Conservation (phyloP, 768 basidiomycete species). For the Mycena venus region DNA sequence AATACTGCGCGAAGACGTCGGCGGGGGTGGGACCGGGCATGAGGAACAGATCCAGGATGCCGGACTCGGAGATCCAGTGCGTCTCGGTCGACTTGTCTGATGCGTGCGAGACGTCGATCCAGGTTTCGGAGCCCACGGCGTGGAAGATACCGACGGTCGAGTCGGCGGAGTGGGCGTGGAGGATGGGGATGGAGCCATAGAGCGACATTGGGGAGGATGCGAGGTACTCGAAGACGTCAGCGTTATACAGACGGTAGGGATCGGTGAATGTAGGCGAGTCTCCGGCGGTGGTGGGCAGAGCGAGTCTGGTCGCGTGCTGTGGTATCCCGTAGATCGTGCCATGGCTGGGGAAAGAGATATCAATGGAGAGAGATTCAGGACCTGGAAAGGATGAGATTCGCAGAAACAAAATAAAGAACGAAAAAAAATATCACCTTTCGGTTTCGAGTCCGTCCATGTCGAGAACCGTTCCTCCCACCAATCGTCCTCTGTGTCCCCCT, state of each 20-base stretch:
- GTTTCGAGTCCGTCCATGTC: conserved; percentile 93
- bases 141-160: conserved; percentile 94
- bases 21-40: conserved; percentile 91
- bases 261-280: conserved; percentile 84
- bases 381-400: conserved; percentile 66
- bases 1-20: conserved; percentile 89
- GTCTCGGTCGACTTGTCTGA: conserved; percentile 81
- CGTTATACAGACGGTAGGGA: conserved; percentile 95
- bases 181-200: conserved; percentile 92
- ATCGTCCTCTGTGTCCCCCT: conserved; percentile 85
- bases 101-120: conserved; percentile 90
- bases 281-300: conserved; percentile 90
- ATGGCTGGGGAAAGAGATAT: conserved; percentile 94
- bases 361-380: conserved; percentile 93
- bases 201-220: conserved; percentile 84
- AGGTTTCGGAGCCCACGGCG: conserved; percentile 91
- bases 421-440: conserved; percentile 76
- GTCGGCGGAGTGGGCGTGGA: conserved; percentile 91
- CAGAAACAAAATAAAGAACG: not conserved
- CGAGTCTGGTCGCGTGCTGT: conserved; percentile 92
- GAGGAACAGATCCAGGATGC: conserved; percentile 94
- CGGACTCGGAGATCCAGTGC: conserved; percentile 98
- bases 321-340: conserved; percentile 96
- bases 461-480: conserved; percentile 93
- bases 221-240: conserved; percentile 97